Evolutionary conservation across 305 asterid species (phyloP).

Genomic region (Stenogyne calaminthoides): DNA sequence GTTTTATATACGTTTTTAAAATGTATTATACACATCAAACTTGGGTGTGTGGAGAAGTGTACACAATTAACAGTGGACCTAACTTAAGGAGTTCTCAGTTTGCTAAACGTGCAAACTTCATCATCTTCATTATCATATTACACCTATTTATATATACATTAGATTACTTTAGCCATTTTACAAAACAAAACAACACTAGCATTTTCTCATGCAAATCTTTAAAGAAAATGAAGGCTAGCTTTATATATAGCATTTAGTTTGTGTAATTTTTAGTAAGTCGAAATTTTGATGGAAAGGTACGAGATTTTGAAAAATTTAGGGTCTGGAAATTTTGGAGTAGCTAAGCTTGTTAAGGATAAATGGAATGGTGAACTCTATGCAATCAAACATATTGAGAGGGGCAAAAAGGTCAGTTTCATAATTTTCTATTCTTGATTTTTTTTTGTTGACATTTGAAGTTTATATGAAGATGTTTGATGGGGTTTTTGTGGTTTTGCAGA

Average conservation of each 20-base stretch:
- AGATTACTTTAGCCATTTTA: background rate
- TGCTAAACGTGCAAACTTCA: conserved; percentile 34
- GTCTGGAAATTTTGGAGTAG: conserved; percentile 77
- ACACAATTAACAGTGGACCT: conserved; percentile 19
- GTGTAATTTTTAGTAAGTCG: background rate
- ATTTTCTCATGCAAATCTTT: conserved; percentile 24
- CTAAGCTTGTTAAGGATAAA: conserved; percentile 48
- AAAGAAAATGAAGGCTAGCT: background rate
- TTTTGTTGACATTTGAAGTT: background rate
- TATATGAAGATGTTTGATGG: background rate
- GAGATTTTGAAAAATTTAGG: conserved; percentile 71
- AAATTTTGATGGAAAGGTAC: conserved; percentile 61
- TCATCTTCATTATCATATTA: conserved; percentile 17
- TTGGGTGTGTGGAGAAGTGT: conserved; percentile 6
- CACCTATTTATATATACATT: background rate
- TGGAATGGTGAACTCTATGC: conserved; percentile 62
- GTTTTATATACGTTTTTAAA: background rate
- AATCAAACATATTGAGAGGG: conserved; percentile 79
- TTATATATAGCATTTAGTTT: background rate
- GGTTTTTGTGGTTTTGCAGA: conserved; percentile 37
- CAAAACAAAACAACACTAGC: background rate
- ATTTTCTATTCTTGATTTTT: background rate
- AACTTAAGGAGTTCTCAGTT: conserved; percentile 25
- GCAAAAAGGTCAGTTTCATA: conserved; percentile 52
- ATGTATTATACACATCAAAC: background rate